These are phyloP conservation scores for Epichloe brachyelytri DNA, from an alignment of 2,329 filamentous ascomycete genomes.

Conservation along the genomic window DNA sequence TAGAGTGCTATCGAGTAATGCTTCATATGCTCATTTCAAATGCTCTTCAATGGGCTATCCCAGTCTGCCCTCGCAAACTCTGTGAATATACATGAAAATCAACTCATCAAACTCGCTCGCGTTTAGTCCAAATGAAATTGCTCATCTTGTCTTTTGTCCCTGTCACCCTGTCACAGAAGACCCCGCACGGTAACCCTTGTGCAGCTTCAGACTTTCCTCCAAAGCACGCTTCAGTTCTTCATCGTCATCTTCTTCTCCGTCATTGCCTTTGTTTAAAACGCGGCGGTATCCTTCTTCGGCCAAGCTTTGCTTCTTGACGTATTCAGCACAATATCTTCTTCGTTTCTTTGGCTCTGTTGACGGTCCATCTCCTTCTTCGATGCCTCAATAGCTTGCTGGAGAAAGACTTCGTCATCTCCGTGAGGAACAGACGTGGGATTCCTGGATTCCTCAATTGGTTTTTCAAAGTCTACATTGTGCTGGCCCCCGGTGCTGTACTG, in stretches of 20 bases:
- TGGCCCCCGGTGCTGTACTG: neutral
- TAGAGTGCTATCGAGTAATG: too few relatives aligned
- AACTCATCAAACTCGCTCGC: neutral
- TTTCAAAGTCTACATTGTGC: slow-evolving; percentile 21
- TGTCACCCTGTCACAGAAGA: slow-evolving; percentile 8
- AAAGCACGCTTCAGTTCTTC: slow-evolving; percentile 44
- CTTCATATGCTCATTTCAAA: too few relatives aligned
- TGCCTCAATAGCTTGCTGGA: slow-evolving; percentile 32
- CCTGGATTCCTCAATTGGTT: slow-evolving; percentile 28
- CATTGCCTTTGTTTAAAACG: slow-evolving; percentile 20
- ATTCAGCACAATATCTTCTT: slow-evolving; percentile 64
- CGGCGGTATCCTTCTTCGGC: slow-evolving; percentile 46
- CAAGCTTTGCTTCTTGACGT: slow-evolving; percentile 64
- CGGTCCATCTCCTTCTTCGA: slow-evolving; percentile 31
- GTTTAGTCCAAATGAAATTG: neutral
- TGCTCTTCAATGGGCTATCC: neutral
- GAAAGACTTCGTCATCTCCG: slow-evolving; percentile 13
- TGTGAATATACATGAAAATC: neutral
- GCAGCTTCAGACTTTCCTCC: slow-evolving; percentile 39
- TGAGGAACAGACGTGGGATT: neutral
- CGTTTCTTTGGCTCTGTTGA: slow-evolving; percentile 33
- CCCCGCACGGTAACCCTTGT: slow-evolving; percentile 15
- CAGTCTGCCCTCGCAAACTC: neutral
- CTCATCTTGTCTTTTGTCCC: neutral
- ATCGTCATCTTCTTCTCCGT: slow-evolving; percentile 27